Percentiles rank a stretch among this genome's conserved stretches.
phyloP scores from a whole-genome alignment of 2,329 filamentous ascomycete species.

The Phoma sp. region DNA sequence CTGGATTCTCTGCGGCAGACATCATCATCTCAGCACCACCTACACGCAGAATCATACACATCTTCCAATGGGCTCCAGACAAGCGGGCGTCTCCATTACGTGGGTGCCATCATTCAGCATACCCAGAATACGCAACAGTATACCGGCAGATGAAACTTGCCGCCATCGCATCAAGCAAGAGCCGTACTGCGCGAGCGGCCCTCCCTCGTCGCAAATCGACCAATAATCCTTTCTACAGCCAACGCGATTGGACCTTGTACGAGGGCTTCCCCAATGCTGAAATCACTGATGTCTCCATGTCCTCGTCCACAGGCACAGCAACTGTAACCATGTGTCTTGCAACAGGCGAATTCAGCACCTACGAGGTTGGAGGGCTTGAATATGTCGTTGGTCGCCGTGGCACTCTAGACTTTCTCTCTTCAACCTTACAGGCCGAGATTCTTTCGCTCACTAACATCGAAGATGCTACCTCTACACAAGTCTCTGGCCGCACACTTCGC shows the following conservation, averaged over 20 bases:
- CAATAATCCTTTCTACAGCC: slow-evolving; percentile 53
- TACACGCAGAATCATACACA: slow-evolving; percentile 62
- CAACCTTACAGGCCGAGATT: slow-evolving; percentile 56
- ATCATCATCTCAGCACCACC: slow-evolving; percentile 62
- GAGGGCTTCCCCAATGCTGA: slow-evolving; percentile 63
- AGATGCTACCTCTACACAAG: slow-evolving; percentile 29
- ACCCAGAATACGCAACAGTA: slow-evolving; percentile 67
- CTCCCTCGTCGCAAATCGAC: slow-evolving; percentile 44
- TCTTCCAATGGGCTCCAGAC: slow-evolving; percentile 66
- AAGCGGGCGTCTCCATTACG: slow-evolving; percentile 62
- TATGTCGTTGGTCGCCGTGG: slow-evolving; percentile 65
- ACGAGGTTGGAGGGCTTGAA: slow-evolving; percentile 57
- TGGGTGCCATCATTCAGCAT: slow-evolving; percentile 65
- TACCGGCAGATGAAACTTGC: slow-evolving; percentile 67
- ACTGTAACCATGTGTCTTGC: slow-evolving; percentile 53
- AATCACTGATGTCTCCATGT: slow-evolving; percentile 49
- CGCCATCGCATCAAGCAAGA: slow-evolving; percentile 33
- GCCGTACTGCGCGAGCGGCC: slow-evolving; percentile 28
- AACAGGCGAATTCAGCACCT: slow-evolving; percentile 53
- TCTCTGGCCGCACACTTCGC: slow-evolving; percentile 62
- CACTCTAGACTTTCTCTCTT: slow-evolving; percentile 59
- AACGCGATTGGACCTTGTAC: slow-evolving; percentile 60
- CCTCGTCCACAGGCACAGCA: slow-evolving; percentile 16
- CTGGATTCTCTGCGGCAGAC: slow-evolving; percentile 68
- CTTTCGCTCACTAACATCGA: slow-evolving; percentile 35